Conservation (phyloP, 495 filamentous ascomycete genomes). For the Pyronema domesticum region DNA sequence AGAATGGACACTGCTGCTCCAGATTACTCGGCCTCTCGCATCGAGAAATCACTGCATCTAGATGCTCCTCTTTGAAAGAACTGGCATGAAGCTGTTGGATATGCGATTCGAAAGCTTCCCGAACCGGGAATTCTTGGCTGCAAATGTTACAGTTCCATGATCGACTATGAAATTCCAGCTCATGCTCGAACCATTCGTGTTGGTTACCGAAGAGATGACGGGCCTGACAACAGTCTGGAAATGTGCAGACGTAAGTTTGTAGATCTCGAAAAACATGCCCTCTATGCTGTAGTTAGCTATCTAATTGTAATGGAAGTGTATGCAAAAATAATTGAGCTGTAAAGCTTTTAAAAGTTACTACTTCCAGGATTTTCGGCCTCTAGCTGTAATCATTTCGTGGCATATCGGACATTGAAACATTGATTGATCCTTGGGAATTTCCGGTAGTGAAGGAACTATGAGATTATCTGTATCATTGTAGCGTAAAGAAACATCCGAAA, state of each 20-base stretch:
- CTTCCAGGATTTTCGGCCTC: too few species aligned
- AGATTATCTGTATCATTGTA: too few species aligned
- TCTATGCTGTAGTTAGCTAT: too few species aligned
- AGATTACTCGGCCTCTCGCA: constrained; percentile 9
- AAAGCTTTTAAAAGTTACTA: too few species aligned
- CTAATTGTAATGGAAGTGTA: too few species aligned
- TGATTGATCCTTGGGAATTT: too few species aligned
- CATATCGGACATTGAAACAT: too few species aligned
- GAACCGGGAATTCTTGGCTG: neutral
- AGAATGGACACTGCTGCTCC: constrained; percentile 9
- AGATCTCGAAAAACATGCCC: constrained; percentile 18
- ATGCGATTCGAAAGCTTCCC: neutral
- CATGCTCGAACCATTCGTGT: constrained; percentile 16
- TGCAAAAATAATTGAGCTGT: too few species aligned
- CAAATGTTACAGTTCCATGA: constrained; percentile 4
- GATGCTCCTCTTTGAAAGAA: too few species aligned
- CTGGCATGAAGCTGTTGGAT: neutral
- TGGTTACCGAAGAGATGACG: constrained; percentile 11
- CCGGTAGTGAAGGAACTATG: too few species aligned
- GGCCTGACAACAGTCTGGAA: constrained; percentile 4
- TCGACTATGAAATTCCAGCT: constrained; percentile 1
- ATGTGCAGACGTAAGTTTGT: constrained; percentile 16
- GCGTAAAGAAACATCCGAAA: too few species aligned
- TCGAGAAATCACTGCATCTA: constrained; percentile 1
- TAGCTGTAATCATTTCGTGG: too few species aligned